These are phyloP conservation scores for Tulasnella sp. DNA, from an alignment of 768 basidiomycete genomes.

Conservation along the genomic window DNA sequence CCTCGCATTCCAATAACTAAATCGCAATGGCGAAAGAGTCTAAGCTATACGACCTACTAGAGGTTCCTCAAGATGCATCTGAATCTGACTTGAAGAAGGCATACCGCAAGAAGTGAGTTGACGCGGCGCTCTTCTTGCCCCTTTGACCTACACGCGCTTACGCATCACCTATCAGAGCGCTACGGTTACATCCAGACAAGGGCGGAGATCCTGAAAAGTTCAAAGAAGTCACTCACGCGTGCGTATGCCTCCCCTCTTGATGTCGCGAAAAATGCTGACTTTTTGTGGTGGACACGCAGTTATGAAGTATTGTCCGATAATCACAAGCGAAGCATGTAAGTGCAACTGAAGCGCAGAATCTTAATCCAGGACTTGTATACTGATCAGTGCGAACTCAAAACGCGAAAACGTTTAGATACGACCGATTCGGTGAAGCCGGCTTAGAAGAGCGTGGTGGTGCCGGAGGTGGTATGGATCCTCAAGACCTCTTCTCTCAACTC, in stretches of 20 bases:
- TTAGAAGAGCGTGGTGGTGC: constrained; percentile 76
- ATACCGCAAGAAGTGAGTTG: constrained; percentile 76
- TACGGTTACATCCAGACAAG: constrained; percentile 84
- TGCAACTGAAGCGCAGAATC: too few species aligned
- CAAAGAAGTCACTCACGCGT: constrained; percentile 96
- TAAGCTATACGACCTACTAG: constrained; percentile 89
- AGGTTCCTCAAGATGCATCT: constrained; percentile 65
- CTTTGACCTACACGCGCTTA: neutral
- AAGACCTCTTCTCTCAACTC: constrained; percentile 96
- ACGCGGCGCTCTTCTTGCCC: neutral
- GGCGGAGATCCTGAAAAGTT: constrained; percentile 94
- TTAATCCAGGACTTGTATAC: too few species aligned
- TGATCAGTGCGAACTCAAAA: neutral
- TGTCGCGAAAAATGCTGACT: too few species aligned
- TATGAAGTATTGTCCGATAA: constrained; percentile 90
- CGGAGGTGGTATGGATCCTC: constrained; percentile 88
- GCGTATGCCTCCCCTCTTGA: constrained; percentile 30
- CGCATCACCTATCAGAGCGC: constrained; percentile 40
- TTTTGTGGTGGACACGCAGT: constrained; percentile 32
- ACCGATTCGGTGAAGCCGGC: constrained; percentile 87
- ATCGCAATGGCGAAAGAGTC: constrained; percentile 52
- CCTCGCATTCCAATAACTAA: neutral
- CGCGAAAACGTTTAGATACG: constrained; percentile 39
- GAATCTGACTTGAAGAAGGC: constrained; percentile 89
- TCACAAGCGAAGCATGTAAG: constrained; percentile 52